Base-by-base conservation (phyloP, 2,329 filamentous ascomycete genomes). In the Penicillium sp. region DNA sequence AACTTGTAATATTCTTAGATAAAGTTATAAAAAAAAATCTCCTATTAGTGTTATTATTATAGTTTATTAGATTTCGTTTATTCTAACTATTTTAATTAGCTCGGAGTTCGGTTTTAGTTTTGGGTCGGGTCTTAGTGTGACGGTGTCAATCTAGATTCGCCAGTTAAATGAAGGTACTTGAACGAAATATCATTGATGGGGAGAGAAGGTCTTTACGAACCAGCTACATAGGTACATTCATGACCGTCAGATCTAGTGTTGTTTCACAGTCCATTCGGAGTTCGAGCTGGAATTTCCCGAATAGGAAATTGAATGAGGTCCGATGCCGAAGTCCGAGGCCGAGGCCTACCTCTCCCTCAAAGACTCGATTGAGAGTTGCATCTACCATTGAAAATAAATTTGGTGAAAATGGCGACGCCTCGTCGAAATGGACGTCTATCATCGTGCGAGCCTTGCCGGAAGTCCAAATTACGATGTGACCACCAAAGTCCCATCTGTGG, bases 391-490 rank as follows among this genome's bases (percentile, higher is more conserved):
- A 13, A 9, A 33, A 13, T 10, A 33, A 33, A 33, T 10, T 21
- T 13, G 16, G 4, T 40, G 7, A 31, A 31, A 50, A 50, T 50
- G 48, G 23, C 48, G 41, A 33, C 48, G 6, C 36, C 36, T 50
- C 50, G 51, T 16, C 43, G 51, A 9, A 53, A 53, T 48, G 51
- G 51, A 15, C 51, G 27, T 2, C 25, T 63, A 9, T 60, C 65
- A 2, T 67, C 65, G 3, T 67, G 65, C 49, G 65, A 67, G 51
- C 65, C 65, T 5, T 68, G 65, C 40, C 62, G 65, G 6, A 66
- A 60, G 46, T 61, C 65, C 15, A 68, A 67, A 43, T 25, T 68
- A n/a, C 63, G 65, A 19, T 68, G 65, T 41, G 65, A 67, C 15
- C 65, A 68, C 44, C 43, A 53, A 25, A 55, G 43, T 4, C 65